These are phyloP conservation scores for Penicillium sp. DNA, from an alignment of 2,329 filamentous ascomycete genomes.

Conservation along the genomic window DNA sequence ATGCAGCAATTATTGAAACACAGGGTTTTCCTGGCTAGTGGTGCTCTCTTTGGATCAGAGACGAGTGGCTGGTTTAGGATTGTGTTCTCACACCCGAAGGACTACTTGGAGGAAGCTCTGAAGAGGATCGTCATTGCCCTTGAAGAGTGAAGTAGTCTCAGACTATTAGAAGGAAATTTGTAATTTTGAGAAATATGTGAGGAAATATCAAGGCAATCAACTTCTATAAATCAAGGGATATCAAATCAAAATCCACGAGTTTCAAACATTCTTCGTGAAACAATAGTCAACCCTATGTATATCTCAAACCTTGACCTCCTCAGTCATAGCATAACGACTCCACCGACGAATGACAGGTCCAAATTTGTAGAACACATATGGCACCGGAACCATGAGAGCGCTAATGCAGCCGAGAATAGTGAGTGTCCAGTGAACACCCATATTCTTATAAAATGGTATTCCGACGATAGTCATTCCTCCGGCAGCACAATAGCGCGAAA, in stretches of 20 bases:
- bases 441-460: conserved; percentile 41
- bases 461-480: conserved; percentile 40
- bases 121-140: conserved; percentile 27
- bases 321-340: conserved; percentile 20
- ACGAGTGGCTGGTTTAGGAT: conserved; percentile 45
- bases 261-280: neutral
- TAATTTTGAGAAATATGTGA: neutral
- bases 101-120: conserved; percentile 34
- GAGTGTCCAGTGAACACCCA: conserved; percentile 45
- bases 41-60: conserved; percentile 38
- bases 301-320: conserved; percentile 4
- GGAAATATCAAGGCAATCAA: neutral
- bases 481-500: conserved; percentile 42
- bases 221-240: neutral
- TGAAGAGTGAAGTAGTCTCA: neutral
- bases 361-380: conserved; percentile 34
- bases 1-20: conserved; percentile 38
- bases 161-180: neutral
- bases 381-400: conserved; percentile 43
- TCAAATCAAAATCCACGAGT: neutral
- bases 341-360: conserved; percentile 20
- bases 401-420: conserved; percentile 43
- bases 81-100: conserved; percentile 37
- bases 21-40: conserved; percentile 38
- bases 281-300: neutral